Evolutionary conservation across 1,139 yeast species (phyloP), one percentile per base, ranked within the genome.

Genomic region (Blastobotrys elegans): DNA sequence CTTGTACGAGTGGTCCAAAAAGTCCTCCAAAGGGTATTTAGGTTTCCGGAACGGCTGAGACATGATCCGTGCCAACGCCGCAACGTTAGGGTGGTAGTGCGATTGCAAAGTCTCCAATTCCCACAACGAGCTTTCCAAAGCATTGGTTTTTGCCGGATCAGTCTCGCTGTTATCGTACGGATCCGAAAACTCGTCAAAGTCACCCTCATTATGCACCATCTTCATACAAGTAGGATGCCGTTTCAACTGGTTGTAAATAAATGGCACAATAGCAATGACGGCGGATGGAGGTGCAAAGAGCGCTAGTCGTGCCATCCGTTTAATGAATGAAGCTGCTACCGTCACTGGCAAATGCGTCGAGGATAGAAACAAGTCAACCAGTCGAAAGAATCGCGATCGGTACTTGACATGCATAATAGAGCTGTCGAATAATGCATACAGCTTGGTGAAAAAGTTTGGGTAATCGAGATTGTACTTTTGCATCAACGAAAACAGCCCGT

Each of bases 41-140:
- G 85, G 83, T 65, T 92, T 94, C 61, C 83, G 79, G 69, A 92
- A 90, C 2, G 96, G 97, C 64, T 92, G 97, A 20, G 81, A 75
- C 63, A 86, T 84, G 35, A 92, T 86, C 62, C 80, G 83, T 11
- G 97, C 97, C 58, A 92, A 72, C 0, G 97, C 85, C 1, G 97
- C 92, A 18, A 94, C 87, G 60, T 92, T 92, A 10, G 98, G 97
- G 66, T 92, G 97, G 62, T 88, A 92, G 65, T 92, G 99, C n/a
- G 77, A 68, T 74, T 83, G 80, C 51, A 86, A 69, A 0, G 95
- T 75, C 53, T 85, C 88, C 50, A 92, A 64, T 65, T 92, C 98
- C 98, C 98, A 92, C 40, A 90, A 67, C 0, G 97, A 89, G 1
- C 96, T 85, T 6, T 77, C 82, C 38, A 90, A 71, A 2, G 98